Percentiles rank a stretch among this genome's conserved stretches.
These are phyloP conservation scores for Fonsecaea pugnacius DNA, from an alignment of 2,329 filamentous ascomycete species.

Conservation along the genomic window DNA sequence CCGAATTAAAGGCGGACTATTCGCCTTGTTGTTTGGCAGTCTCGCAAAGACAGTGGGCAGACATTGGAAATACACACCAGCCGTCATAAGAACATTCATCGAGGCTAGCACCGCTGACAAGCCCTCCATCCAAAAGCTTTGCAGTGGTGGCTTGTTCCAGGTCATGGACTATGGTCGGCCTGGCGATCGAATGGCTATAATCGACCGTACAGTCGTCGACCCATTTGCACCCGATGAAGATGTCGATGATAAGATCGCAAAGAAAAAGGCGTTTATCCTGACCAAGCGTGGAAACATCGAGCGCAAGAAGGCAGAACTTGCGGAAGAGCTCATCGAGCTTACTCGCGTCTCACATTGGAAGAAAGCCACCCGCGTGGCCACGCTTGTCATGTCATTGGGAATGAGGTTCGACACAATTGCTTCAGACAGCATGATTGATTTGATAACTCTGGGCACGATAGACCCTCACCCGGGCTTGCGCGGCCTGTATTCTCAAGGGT, in stretches of 20 bases:
- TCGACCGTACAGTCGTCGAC: slow-evolving; percentile 72
- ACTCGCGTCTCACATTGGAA: slow-evolving; percentile 91
- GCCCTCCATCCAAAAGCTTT: slow-evolving; percentile 88
- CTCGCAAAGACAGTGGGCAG: slow-evolving; percentile 83
- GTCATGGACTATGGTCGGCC: slow-evolving; percentile 91
- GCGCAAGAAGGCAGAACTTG: slow-evolving; percentile 76
- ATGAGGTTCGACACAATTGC: slow-evolving; percentile 90
- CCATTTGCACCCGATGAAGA: slow-evolving; percentile 72
- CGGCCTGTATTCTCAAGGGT: slow-evolving; percentile 76
- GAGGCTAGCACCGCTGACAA: slow-evolving; percentile 89
- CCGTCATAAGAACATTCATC: slow-evolving; percentile 88
- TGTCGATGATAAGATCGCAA: slow-evolving; percentile 63
- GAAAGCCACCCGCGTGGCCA: slow-evolving; percentile 84
- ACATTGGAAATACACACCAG: slow-evolving; percentile 93
- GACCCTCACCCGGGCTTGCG: slow-evolving; percentile 88
- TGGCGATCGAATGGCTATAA: slow-evolving; percentile 81
- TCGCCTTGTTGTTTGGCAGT: slow-evolving; percentile 85
- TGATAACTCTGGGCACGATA: slow-evolving; percentile 80
- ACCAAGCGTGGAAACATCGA: slow-evolving; percentile 79
- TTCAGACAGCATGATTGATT: slow-evolving; percentile 77
- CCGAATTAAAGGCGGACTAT: slow-evolving; percentile 92
- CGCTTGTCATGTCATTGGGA: slow-evolving; percentile 87
- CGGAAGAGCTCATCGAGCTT: slow-evolving; percentile 77
- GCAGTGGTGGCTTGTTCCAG: slow-evolving; percentile 77
- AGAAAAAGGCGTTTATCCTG: slow-evolving; percentile 74